These are phyloP conservation scores for Boletus reticuloceps DNA, from an alignment of 768 basidiomycete species.

Conservation along the genomic window DNA sequence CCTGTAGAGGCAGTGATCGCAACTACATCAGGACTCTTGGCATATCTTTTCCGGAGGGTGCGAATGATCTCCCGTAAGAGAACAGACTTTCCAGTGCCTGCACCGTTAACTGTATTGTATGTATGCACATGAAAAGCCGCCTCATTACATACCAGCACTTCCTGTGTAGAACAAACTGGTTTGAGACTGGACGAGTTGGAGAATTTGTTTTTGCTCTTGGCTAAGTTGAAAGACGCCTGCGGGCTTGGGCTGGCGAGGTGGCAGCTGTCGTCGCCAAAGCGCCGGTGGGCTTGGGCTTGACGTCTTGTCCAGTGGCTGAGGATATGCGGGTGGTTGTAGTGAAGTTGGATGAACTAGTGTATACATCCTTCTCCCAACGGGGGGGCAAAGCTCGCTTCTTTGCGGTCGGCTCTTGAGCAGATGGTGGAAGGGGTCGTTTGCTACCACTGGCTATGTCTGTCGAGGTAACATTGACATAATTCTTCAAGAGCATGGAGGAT, in stretches of 20 bases:
- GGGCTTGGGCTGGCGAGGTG: slow-evolving; percentile 19
- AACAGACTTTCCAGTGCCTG: slow-evolving; percentile 97
- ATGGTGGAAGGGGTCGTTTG: slow-evolving; percentile 32
- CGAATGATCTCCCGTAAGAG: slow-evolving; percentile 90
- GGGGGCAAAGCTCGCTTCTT: slow-evolving; percentile 60
- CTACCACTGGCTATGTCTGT: slow-evolving; percentile 24
- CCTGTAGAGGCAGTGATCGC: slow-evolving; percentile 96
- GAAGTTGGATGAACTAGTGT: slow-evolving; percentile 37
- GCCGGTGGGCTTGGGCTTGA: slow-evolving; percentile 5
- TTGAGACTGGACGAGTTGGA: slow-evolving; percentile 70
- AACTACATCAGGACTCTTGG: slow-evolving; percentile 63
- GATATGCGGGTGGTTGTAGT: slow-evolving; percentile 10
- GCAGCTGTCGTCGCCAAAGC: background rate
- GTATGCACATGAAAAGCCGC: slow-evolving; percentile 15
- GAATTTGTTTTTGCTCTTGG: slow-evolving; percentile 80
- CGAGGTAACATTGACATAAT: slow-evolving; percentile 11
- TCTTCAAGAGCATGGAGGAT: slow-evolving; percentile 9
- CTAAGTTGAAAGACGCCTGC: slow-evolving; percentile 61
- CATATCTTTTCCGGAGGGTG: slow-evolving; percentile 54
- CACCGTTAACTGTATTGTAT: slow-evolving; percentile 3
- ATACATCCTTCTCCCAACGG: slow-evolving; percentile 42
- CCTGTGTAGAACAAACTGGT: slow-evolving; percentile 94
- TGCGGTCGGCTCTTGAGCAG: slow-evolving; percentile 27
- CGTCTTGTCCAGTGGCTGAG: slow-evolving; percentile 11
- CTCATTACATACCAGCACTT: slow-evolving; percentile 73